Evolutionary conservation across 1,284 basidiomycete genomes (phyloP).

Genomic region (Fomitopsis palustris): DNA sequence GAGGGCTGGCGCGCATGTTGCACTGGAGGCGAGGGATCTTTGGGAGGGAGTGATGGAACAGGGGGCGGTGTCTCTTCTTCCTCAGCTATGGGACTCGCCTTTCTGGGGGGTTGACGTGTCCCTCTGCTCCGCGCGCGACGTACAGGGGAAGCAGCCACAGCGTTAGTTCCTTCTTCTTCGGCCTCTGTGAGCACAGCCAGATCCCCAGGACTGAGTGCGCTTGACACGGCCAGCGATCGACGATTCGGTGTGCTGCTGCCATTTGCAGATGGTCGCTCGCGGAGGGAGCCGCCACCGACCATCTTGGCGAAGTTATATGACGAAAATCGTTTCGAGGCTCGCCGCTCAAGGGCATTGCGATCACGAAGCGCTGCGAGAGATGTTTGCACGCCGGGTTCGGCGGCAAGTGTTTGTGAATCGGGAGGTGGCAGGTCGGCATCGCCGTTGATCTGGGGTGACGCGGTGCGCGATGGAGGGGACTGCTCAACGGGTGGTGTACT

Average conservation of each 20-base stretch:
- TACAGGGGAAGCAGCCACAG: conserved; percentile 14
- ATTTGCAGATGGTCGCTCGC: conserved; percentile 34
- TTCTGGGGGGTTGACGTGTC: conserved; percentile 20
- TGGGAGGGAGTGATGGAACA: conserved; percentile 38
- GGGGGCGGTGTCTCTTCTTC: conserved; percentile 45
- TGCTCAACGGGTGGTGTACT: background rate
- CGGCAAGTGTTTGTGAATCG: conserved; percentile 9
- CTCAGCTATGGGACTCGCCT: conserved; percentile 28
- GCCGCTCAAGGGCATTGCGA: conserved; percentile 82
- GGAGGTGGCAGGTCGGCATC: background rate
- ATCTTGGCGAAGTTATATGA: conserved; percentile 96
- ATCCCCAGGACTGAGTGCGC: conserved; percentile 59
- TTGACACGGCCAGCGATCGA: conserved; percentile 58
- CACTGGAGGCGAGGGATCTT: conserved; percentile 17
- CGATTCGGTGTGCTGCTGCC: conserved; percentile 44
- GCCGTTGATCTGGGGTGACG: background rate
- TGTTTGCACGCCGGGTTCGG: conserved; percentile 64
- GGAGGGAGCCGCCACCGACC: conserved; percentile 52
- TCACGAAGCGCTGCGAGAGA: conserved; percentile 89
- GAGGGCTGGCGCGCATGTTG: background rate
- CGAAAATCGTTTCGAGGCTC: conserved; percentile 96
- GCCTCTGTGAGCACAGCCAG: conserved; percentile 68
- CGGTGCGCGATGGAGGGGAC: background rate
- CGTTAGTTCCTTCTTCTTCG: conserved; percentile 39
- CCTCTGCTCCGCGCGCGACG: conserved; percentile 25